Conservation (phyloP, 768 basidiomycete species). For the Leccinum olivaceopallidum region DNA sequence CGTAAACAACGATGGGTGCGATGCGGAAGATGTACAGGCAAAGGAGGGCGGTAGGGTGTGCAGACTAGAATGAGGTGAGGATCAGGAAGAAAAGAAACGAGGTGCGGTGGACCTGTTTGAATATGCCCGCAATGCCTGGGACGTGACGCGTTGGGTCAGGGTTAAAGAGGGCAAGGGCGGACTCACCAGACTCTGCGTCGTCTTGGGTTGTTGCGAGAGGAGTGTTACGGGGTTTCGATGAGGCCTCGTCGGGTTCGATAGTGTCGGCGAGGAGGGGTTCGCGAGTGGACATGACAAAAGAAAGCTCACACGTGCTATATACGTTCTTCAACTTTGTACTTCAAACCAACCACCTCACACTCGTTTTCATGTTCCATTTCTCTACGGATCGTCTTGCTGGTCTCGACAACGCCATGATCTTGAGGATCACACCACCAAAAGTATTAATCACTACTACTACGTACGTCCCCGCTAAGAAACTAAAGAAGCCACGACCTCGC, state of each 20-base stretch:
- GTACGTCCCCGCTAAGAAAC: slow-evolving; percentile 25
- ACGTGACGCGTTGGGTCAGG: slow-evolving; percentile 2
- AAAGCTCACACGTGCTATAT: slow-evolving; percentile 2
- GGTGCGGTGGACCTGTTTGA: slow-evolving; percentile 59
- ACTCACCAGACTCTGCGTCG: neutral
- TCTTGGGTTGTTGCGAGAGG: slow-evolving; percentile 50
- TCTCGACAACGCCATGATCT: slow-evolving; percentile 39
- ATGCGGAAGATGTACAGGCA: slow-evolving; percentile 88
- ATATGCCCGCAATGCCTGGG: slow-evolving; percentile 70
- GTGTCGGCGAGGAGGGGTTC: slow-evolving; percentile 68
- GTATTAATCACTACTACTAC: slow-evolving; percentile 29
- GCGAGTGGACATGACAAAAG: slow-evolving; percentile 49
- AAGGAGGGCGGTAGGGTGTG: slow-evolving; percentile 81
- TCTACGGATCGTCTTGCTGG: slow-evolving; percentile 44
- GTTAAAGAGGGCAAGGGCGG: neutral
- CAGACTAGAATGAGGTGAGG: slow-evolving; percentile 51
- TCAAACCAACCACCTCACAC: slow-evolving; percentile 7
- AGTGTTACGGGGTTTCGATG: slow-evolving; percentile 30
- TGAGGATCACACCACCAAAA: slow-evolving; percentile 35
- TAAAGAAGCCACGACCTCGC: slow-evolving; percentile 20
- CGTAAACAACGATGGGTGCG: slow-evolving; percentile 87
- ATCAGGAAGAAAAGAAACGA: neutral
- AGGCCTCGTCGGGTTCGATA: slow-evolving; percentile 83
- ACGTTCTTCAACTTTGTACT: slow-evolving; percentile 11
- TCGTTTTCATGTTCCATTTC: slow-evolving; percentile 34